A percentile compares a stretch with the other conserved stretches of the same genome.
phyloP scores from a whole-genome alignment of 2,329 filamentous ascomycete species.

The Microcyclospora tardicrescens region DNA sequence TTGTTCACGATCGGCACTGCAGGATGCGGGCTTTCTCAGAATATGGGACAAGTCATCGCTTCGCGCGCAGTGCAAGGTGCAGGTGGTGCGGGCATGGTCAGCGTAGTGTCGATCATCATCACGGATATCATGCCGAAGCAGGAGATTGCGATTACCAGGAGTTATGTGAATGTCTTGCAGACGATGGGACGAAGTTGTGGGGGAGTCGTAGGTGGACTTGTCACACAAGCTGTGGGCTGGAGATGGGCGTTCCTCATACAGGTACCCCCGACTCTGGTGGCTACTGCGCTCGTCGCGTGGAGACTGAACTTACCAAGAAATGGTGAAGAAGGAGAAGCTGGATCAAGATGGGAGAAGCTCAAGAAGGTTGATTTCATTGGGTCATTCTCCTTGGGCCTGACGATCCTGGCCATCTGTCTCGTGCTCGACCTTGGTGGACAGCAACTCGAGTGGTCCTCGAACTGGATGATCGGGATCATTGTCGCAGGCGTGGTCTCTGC shows the following conservation, averaged over 20 bases:
- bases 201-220: conserved; percentile 45
- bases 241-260: conserved; percentile 51
- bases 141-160: conserved; percentile 36
- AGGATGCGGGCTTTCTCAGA: conserved; percentile 25
- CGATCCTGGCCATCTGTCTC: conserved; percentile 33
- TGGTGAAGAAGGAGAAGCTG: conserved; percentile 5
- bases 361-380: conserved; percentile 48
- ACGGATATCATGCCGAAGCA: conserved; percentile 37
- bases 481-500: conserved; percentile 3
- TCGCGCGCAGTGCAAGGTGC: conserved; percentile 30
- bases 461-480: conserved; percentile 17
- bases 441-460: conserved; percentile 26
- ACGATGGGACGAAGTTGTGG: conserved; percentile 39
- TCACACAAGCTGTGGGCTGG: conserved; percentile 53
- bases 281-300: conserved; percentile 34
- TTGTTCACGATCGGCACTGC: conserved; percentile 31
- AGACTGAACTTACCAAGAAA: conserved; percentile 12
- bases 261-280: conserved; percentile 40
- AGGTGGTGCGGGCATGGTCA: conserved; percentile 33
- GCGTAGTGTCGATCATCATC: conserved; percentile 35
- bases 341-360: conserved; percentile 26
- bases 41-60: conserved; percentile 28
- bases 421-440: conserved; percentile 39
- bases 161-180: conserved; percentile 39
- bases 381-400: conserved; percentile 31